Conservation (phyloP, 2,329 filamentous ascomycete genomes). For the Dryadomyces sulphureus region DNA sequence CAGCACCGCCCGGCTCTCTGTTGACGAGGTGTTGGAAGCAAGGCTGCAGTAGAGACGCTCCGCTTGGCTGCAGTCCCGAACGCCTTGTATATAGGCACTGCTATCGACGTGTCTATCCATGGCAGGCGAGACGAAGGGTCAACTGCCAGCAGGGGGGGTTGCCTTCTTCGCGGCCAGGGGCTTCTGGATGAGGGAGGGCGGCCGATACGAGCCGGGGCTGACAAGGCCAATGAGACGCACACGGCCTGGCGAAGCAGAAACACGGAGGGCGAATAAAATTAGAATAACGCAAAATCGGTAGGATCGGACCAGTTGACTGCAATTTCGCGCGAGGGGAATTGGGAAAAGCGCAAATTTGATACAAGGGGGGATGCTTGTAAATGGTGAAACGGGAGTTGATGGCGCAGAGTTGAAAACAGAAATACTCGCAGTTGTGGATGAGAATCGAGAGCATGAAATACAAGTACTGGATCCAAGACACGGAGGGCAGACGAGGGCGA, state of each 20-base stretch:
- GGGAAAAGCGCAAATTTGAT: slow-evolving; percentile 8
- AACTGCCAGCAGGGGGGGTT: too few relatives aligned
- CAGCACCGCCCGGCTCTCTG: slow-evolving; percentile 2
- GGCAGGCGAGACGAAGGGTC: neutral
- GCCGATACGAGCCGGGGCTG: neutral
- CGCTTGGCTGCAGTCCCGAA: too few relatives aligned
- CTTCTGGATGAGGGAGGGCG: neutral
- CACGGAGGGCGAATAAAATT: neutral
- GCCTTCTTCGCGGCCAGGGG: too few relatives aligned
- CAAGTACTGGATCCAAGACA: too few relatives aligned
- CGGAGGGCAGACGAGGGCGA: too few relatives aligned
- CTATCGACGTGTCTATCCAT: slow-evolving; percentile 5
- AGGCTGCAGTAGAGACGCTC: neutral
- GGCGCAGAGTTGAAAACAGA: too few relatives aligned
- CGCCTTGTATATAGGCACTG: neutral
- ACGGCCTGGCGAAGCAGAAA: neutral
- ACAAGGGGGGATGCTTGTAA: slow-evolving; percentile 1
- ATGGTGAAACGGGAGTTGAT: slow-evolving; percentile 7
- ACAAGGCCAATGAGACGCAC: slow-evolving; percentile 2
- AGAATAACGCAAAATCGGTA: neutral
- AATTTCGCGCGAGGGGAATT: slow-evolving; percentile 17
- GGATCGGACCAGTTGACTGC: slow-evolving; percentile 5
- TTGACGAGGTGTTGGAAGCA: neutral
- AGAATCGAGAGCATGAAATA: too few relatives aligned
- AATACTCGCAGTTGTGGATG: too few relatives aligned